Evolutionary conservation across 345 rosid genomes (phyloP).

Genomic region (Ceriops tagal): DNA sequence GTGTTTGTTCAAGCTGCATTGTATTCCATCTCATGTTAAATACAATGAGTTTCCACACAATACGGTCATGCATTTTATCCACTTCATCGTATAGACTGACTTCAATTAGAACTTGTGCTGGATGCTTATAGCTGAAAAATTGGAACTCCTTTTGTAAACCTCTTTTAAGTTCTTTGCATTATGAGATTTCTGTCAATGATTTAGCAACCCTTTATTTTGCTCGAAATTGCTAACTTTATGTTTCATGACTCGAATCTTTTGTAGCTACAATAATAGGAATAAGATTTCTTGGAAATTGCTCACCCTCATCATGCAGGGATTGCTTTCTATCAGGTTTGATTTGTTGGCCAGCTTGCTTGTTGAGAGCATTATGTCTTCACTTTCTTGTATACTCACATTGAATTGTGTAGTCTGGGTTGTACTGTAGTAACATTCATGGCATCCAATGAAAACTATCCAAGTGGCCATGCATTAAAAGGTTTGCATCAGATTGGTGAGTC

Average conservation of each 20-base stretch:
- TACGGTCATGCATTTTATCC: no score
- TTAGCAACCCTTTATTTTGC: background rate
- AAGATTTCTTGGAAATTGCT: slow-evolving; percentile 72
- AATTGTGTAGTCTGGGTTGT: slow-evolving; percentile 81
- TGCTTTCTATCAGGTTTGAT: slow-evolving; percentile 63
- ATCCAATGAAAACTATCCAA: slow-evolving; percentile 83
- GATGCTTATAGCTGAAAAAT: background rate
- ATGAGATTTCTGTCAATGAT: background rate
- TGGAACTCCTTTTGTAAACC: background rate
- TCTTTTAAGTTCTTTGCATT: background rate
- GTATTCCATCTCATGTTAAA: no score
- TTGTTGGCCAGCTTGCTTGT: slow-evolving; percentile 9
- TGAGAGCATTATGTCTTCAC: background rate
- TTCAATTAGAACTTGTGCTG: background rate
- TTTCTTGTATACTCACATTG: slow-evolving; percentile 24
- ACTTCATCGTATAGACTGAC: background rate
- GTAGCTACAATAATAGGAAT: slow-evolving; percentile 85
- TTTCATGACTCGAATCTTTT: slow-evolving; percentile 19
- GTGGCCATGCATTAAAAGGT: slow-evolving; percentile 75
- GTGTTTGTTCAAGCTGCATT: no score
- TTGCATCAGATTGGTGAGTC: slow-evolving; percentile 73
- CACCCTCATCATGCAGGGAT: slow-evolving; percentile 55
- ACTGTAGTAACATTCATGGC: slow-evolving; percentile 72
- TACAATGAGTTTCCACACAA: no score
- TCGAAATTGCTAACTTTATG: background rate